Base-by-base conservation (phyloP, 306 rosid genomes). In the Spatholobus suberectus region DNA sequence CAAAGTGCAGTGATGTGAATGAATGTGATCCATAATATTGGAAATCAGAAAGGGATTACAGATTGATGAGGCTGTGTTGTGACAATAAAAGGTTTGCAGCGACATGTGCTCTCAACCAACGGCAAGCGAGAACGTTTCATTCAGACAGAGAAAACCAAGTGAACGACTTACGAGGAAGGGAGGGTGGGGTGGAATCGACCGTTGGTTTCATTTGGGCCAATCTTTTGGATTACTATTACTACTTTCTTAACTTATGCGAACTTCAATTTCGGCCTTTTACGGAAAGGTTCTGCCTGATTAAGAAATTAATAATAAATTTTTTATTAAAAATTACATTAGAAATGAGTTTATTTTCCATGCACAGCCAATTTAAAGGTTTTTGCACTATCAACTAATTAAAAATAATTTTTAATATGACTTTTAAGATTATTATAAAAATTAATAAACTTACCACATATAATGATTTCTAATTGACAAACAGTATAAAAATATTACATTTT, bases 31-130 rank as follows among this genome's bases (percentile, higher is more conserved):
- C 29, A 18, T 8, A 47, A 72, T 49, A n/a, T n/a, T n/a, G 41
- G 27, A 15, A 17, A 0, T 63, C 1, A 32, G 24, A 34, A 63
- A 32, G 62, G 29, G 67, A 57, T 1, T 1, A 3, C 61, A 55
- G 12, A 52, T 6, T 18, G 59, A 52, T 59, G 37, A 59, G 35
- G 37, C 0, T 26, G 20, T 13, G 44, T 4, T 5, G 20, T 71
- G 90, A 87, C 80, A 88, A 62, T 74, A 52, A 61, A 81, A 81
- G 32, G 41, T 76, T 17, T 18, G 34, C 72, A 81, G 91, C 97
- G 91, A 90, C 62, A 82, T 89, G 81, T 84, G 49, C 97, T 92
- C 98, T 70, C 86, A 29, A 74, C 91, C 81, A 79, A 76, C 66
- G 29, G n/a, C 70, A 79, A 41, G 79, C 41, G 32, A 81, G 38